These are phyloP conservation scores for Scheffersomyces lignosus DNA, from an alignment of 805 yeast genomes.

Conservation along the genomic window DNA sequence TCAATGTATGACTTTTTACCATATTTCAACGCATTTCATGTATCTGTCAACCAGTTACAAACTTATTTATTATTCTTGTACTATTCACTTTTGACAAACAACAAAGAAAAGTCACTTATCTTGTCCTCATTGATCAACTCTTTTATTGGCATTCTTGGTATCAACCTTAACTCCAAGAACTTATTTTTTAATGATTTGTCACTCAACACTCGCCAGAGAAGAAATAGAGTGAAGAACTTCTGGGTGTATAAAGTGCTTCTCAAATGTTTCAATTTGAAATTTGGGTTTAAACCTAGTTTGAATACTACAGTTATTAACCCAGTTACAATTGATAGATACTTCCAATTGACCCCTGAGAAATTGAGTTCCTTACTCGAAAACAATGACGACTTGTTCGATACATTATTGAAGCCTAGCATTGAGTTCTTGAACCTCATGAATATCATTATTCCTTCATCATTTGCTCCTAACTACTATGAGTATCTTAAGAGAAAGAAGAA, in stretches of 20 bases:
- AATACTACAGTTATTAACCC: slow-evolving; percentile 49
- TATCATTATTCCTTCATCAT: slow-evolving; percentile 46
- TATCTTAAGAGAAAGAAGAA: slow-evolving; percentile 29
- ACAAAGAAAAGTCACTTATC: slow-evolving; percentile 40
- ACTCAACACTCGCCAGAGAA: slow-evolving; percentile 34
- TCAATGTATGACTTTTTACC: slow-evolving; percentile 47
- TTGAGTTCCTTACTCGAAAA: slow-evolving; percentile 32
- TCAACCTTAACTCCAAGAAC: slow-evolving; percentile 41
- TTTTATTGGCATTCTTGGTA: slow-evolving; percentile 43
- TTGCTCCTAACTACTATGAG: slow-evolving; percentile 46
- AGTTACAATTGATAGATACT: slow-evolving; percentile 45
- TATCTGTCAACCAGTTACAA: slow-evolving; percentile 49
- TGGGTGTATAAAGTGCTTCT: slow-evolving; percentile 47
- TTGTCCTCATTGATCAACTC: slow-evolving; percentile 41
- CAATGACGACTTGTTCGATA: slow-evolving; percentile 34
- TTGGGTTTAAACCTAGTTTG: slow-evolving; percentile 47
- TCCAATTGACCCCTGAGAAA: slow-evolving; percentile 45
- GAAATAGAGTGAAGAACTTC: slow-evolving; percentile 43
- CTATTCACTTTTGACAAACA: slow-evolving; percentile 45
- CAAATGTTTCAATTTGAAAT: slow-evolving; percentile 42
- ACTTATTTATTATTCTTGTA: slow-evolving; percentile 50
- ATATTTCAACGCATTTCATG: slow-evolving; percentile 49
- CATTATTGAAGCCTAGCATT: slow-evolving; percentile 40
- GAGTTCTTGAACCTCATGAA: slow-evolving; percentile 45
- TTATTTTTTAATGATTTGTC: slow-evolving; percentile 49